phyloP scores from a whole-genome alignment of 805 yeast genomes.

The Kregervanrija delftensis region DNA sequence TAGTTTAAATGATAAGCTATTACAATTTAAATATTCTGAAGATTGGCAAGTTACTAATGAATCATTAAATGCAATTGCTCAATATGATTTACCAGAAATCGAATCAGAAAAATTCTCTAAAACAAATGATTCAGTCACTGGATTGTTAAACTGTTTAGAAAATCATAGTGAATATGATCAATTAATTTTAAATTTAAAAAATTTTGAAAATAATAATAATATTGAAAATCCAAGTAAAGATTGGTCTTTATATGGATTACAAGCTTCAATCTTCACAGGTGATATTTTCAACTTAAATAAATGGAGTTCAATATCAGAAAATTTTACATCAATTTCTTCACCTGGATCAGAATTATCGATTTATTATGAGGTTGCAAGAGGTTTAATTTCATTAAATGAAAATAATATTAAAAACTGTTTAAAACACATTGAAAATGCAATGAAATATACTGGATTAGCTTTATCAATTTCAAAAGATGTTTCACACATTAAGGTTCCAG shows the following conservation, averaged over 20 bases:
- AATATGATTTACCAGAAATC: conserved; percentile 20
- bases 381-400: conserved; percentile 39
- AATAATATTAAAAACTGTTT: conserved; percentile 29
- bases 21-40: conserved; percentile 76
- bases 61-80: conserved; percentile 65
- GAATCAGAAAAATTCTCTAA: conserved; percentile 11
- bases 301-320: conserved; percentile 55
- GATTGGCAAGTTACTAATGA: conserved; percentile 86
- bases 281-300: conserved; percentile 39
- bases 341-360: conserved; percentile 49
- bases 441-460: conserved; percentile 52
- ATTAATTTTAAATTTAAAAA: conserved; percentile 44
- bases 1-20: conserved; percentile 65
- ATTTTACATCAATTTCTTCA: conserved; percentile 23
- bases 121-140: conserved; percentile 37
- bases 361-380: conserved; percentile 60
- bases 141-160: conserved; percentile 61
- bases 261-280: conserved; percentile 66
- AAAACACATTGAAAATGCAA: conserved; percentile 42
- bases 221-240: conserved; percentile 34
- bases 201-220: conserved; percentile 20
- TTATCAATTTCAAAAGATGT: conserved; percentile 43
- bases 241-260: conserved; percentile 64
- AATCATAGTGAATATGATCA: conserved; percentile 73
- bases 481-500: conserved; percentile 44